Base-by-base conservation (phyloP, 1,139 yeast genomes). In the Kluyveromyces sp. region DNA sequence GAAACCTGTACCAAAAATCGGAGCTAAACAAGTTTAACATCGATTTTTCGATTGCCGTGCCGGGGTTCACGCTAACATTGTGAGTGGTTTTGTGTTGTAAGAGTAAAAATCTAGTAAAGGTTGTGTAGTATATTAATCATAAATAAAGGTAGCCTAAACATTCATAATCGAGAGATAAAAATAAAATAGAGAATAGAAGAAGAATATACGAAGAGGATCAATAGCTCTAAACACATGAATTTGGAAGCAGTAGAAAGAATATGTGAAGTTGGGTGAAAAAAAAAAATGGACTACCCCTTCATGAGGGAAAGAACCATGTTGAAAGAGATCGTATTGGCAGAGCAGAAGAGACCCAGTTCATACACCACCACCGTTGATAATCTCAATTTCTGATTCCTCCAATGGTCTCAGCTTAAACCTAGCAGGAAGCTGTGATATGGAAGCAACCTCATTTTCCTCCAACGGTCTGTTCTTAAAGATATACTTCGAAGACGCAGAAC, bases 341-440 rank as follows among this genome's bases (percentile, higher is more conserved):
- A 15, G 21, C 21, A 15, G 21, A 15, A 35, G 21, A 5, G 27
- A 27, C 15, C 3, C 51, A 46, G 54, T 25, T 45, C 39, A 43
- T n/a, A 95, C 94, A 53, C 96, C 95, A 42, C 96, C 96, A 46
- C 75, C 73, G 58, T 78, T 74, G 58, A 88, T 78, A 53, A 78
- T 74, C 7, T 83, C 95, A 43, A 83, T 78, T 65, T 88, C 96
- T n/a, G 60, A 54, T 28, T 78, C 85, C 48, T 77, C 78, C 31
- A 86, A 73, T 4, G 73, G 68, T 45, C 71, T 70, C 66, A 81
- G 84, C 67, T 81, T 80, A 70, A 84, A 86, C 63, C 90, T 77
- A 49, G 67, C 53, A 1, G 96, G 87, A 51, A 88, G 75, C 51
- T 81, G 77, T 45, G 78, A 68, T 60, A 92, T 74, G 36, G 89